Evolutionary conservation across 2,329 filamentous ascomycete species (phyloP), one percentile per base, ranked within the genome.

Genomic region (Atkinsonella texensis): DNA sequence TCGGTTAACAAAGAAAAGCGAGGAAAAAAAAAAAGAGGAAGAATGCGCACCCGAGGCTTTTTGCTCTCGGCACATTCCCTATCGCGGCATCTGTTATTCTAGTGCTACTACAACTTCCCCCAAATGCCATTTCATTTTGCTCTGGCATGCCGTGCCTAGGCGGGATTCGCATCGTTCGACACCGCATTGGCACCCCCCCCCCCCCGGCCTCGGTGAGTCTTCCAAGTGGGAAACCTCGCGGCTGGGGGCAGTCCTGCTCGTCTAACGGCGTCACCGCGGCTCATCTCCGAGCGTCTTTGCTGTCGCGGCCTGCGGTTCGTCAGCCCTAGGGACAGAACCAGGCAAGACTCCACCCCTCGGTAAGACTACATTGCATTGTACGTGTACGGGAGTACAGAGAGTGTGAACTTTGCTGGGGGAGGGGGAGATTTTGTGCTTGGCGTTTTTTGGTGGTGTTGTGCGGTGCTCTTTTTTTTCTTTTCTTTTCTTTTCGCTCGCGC

Each of bases 251-350:
- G 18, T 42, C 18, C 18, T 28, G 20, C 46, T 48, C 43, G 50
- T 52, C 51, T 40, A 17, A 35, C 51, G 41, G 47, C 20, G 38
- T 15, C 38, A 18, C 47, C 17, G 12, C 41, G 20, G 47, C n/a
- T 52, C 41, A 44, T 51, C 48, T 48, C 31, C 39, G 45, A n/a
- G 33, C 20, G 31, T 33, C 32, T n/a, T 46, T 31, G 35, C 39
- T 33, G 33, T 49, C 17, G 46, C 28, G 23, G 35, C 33, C 50
- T 23, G 46, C 38, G 52, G 49, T 49, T 54, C 46, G 52, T 54
- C 52, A 49, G 50, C 50, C 52, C 50, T 52, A 54, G 49, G 49
- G 33, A 46, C 46, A 28, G 49, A 49, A 49, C 46, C 23, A 33
- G 10, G n/a, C n/a, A 33, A n/a, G n/a, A 9, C 38, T 12, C 5